Percentiles rank a stretch among this genome's conserved stretches.
Evolutionary conservation across 129 eudicot species (phyloP).

Genomic region (Flaveria brownii): DNA sequence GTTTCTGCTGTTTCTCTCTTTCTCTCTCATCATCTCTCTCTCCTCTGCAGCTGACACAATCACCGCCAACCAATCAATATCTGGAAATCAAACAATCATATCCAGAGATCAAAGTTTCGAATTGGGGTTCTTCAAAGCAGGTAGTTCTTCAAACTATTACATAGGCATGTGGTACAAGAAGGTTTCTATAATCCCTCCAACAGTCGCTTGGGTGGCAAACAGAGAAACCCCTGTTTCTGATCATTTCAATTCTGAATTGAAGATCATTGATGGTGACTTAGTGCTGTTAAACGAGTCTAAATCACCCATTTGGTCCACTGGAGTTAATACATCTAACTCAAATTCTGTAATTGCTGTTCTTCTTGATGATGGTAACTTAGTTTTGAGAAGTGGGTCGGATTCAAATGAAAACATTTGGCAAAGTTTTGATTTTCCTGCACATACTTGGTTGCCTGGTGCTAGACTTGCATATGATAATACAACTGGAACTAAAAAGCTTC

Average conservation of each 20-base stretch:
- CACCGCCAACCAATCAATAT: conserved; percentile 34
- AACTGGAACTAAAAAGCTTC: conserved; percentile 26
- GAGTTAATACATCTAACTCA: conserved; percentile 23
- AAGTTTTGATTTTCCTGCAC: conserved; percentile 51
- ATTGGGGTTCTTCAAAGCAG: conserved; percentile 52
- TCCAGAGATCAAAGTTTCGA: conserved; percentile 35
- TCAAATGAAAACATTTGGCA: conserved; percentile 42
- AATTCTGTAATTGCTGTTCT: conserved; percentile 46
- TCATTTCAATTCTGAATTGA: conserved; percentile 38
- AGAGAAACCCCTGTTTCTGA: conserved; percentile 49
- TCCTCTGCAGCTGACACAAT: conserved; percentile 43
- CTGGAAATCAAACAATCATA: conserved; percentile 46
- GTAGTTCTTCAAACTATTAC: conserved; percentile 48
- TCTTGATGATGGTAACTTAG: conserved; percentile 47
- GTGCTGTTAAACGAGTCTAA: conserved; percentile 43
- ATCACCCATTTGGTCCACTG: conserved; percentile 51
- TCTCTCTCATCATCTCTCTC: conserved; percentile 19
- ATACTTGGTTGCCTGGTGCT: conserved; percentile 58
- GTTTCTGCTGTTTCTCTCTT: conserved; percentile 26
- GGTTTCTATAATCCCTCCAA: background rate
- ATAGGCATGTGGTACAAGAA: conserved; percentile 50
- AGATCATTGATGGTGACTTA: conserved; percentile 47
- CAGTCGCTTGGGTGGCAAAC: conserved; percentile 63
- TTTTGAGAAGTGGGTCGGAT: conserved; percentile 32
- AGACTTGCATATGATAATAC: conserved; percentile 40